Evolutionary conservation across 805 yeast genomes (phyloP).

Genomic region (Naumovozyma dairenensis): DNA sequence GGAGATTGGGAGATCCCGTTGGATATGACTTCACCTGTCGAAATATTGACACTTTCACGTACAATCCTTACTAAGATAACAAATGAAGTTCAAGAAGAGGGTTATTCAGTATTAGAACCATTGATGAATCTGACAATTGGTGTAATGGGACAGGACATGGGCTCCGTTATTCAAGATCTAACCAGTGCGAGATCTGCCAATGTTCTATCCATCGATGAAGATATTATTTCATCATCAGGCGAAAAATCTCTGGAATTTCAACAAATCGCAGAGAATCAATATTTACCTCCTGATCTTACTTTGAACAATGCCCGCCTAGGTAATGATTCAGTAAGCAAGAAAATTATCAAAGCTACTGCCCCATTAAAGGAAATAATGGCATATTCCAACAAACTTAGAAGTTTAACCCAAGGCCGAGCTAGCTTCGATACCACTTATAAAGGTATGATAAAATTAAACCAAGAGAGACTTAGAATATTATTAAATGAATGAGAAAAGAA

Average conservation of each 20-base stretch:
- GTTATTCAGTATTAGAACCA: slow-evolving; percentile 69
- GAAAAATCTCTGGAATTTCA: slow-evolving; percentile 39
- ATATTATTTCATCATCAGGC: slow-evolving; percentile 20
- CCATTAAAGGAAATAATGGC: slow-evolving; percentile 90
- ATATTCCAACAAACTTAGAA: slow-evolving; percentile 64
- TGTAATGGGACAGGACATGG: slow-evolving; percentile 63
- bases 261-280: slow-evolving; percentile 50
- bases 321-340: slow-evolving; percentile 17
- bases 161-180: slow-evolving; percentile 76
- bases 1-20: slow-evolving; percentile 42
- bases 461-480: slow-evolving; percentile 37
- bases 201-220: slow-evolving; percentile 65
- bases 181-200: slow-evolving; percentile 69
- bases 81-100: slow-evolving; percentile 8
- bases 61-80: slow-evolving; percentile 35
- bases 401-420: slow-evolving; percentile 85
- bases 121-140: slow-evolving; percentile 66
- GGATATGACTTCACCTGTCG: slow-evolving; percentile 34
- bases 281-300: slow-evolving; percentile 72
- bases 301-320: slow-evolving; percentile 11
- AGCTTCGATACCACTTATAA: slow-evolving; percentile 67
- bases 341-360: slow-evolving; percentile 64
- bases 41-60: slow-evolving; percentile 39
- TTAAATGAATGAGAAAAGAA: no score
- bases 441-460: slow-evolving; percentile 60